Evolutionary conservation across 2,329 filamentous ascomycete genomes (phyloP), one percentile per base, ranked within the genome.

Genomic region (Cladosporium sp.): DNA sequence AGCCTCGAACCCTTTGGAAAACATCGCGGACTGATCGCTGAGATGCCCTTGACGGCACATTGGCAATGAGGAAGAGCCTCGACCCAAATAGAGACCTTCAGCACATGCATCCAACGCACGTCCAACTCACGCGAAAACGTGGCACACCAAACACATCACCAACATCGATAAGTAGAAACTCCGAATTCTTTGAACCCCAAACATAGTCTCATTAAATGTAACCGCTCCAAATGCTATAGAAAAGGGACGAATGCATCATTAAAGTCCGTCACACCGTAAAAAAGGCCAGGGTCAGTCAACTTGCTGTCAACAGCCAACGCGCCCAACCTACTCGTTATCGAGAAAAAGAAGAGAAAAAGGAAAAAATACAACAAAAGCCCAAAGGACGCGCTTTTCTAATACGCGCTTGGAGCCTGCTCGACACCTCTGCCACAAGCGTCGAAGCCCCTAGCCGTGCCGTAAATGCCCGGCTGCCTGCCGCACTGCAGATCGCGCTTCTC

Each of bases 371-470:
- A n/a, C n/a, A 34, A 11, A 39, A 39, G 34, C 34, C 26, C 3
- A 23, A 58, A 30, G 23, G 18, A 60, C 36, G 7, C 36, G 36
- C 18, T 28, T 5, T 43, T n/a, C n/a, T 32, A 32, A 32, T 34
- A 57, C 8, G 54, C 51, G 26, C 28, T 54, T 28, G 51, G 26
- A 5, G 23, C 51, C 13, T 34, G 43, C 13, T 36, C 30, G 11
- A 46, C 36, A 14, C 62, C 62, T 16, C 62, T 64, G 14, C 30
- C 69, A 36, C 43, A 36, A 1, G 65, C 68, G 25, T 69, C 63
- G 36, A 63, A 69, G 5, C 68, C 68, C 21, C 54, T 59, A 26
- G 68, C 68, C 21, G 21, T 58, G n/a, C 67, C 68, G 14, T 39
- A 70, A 2, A 66, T 67, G 21, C 64, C 66, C 25, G 28, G 54